Conservation (phyloP, 2,329 filamentous ascomycete genomes). For the Epichloe aotearoae region DNA sequence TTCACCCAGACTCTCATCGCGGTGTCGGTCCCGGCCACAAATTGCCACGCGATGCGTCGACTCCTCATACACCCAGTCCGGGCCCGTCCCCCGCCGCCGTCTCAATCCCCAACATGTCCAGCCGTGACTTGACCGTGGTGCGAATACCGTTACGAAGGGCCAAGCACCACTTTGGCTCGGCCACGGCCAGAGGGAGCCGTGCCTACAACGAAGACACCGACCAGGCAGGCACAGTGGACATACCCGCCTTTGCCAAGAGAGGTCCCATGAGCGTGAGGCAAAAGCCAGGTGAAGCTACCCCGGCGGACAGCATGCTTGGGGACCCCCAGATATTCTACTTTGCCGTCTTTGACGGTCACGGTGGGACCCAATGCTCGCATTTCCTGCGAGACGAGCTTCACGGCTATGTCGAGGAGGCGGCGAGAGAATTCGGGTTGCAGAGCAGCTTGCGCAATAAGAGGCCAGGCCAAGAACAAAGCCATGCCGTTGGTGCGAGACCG, state of each 20-base stretch:
- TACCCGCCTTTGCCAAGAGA: conserved; percentile 83
- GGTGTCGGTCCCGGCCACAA: conserved; percentile 61
- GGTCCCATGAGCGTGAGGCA: conserved; percentile 51
- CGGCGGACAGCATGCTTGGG: conserved; percentile 64
- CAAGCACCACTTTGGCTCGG: conserved; percentile 88
- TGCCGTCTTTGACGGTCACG: conserved; percentile 91
- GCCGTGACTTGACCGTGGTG: conserved; percentile 78
- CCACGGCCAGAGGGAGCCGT: conserved; percentile 65
- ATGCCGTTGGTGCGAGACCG: conserved; percentile 6
- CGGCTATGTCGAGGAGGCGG: conserved; percentile 74
- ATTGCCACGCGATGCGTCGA: conserved; percentile 72
- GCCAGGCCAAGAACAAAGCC: conserved; percentile 11
- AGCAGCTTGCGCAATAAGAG: conserved; percentile 52
- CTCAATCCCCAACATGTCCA: conserved; percentile 45
- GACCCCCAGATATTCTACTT: conserved; percentile 96
- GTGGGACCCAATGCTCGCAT: conserved; percentile 74
- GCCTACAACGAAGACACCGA: conserved; percentile 89
- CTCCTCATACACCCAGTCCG: conserved; percentile 51
- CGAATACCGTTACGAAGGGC: conserved; percentile 86
- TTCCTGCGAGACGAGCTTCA: conserved; percentile 79
- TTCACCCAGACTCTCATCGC: conserved; percentile 70
- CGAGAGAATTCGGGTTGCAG: conserved; percentile 59
- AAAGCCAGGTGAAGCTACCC: conserved; percentile 46
- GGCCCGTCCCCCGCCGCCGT: conserved; percentile 45
- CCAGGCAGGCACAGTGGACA: conserved; percentile 84